Conservation (phyloP, 768 basidiomycete species). For the Kwoniella sp. region DNA sequence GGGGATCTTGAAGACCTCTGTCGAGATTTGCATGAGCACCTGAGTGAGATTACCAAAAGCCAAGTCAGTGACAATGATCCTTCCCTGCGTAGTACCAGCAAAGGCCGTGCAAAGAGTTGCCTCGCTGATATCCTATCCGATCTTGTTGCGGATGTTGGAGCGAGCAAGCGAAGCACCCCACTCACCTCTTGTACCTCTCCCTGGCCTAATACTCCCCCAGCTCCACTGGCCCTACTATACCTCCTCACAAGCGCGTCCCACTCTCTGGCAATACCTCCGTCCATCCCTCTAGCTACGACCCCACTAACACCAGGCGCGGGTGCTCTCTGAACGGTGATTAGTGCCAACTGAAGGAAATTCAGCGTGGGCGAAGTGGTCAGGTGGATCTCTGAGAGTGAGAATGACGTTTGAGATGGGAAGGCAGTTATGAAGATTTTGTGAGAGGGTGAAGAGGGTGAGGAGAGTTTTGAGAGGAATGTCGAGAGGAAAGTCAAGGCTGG, state of each 20-base stretch:
- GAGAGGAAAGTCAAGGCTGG: slow-evolving; percentile 88
- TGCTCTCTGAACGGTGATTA: slow-evolving; percentile 78
- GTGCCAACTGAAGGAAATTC: slow-evolving; percentile 88
- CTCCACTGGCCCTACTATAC: slow-evolving; percentile 73
- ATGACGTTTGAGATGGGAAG: slow-evolving; percentile 34
- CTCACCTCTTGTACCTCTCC: slow-evolving; percentile 51
- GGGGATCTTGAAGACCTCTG: slow-evolving; percentile 81
- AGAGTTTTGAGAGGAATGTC: slow-evolving; percentile 70
- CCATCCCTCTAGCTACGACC: slow-evolving; percentile 71
- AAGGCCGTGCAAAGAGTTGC: too few relatives aligned
- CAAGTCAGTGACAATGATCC: background rate
- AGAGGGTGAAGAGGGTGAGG: slow-evolving; percentile 49
- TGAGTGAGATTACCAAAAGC: background rate
- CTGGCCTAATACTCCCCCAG: slow-evolving; percentile 61
- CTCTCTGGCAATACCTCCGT: slow-evolving; percentile 60
- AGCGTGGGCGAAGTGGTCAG: slow-evolving; percentile 74
- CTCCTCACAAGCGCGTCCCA: slow-evolving; percentile 85
- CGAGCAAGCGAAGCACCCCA: slow-evolving; percentile 7
- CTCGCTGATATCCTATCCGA: background rate
- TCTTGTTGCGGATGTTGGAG: too few relatives aligned
- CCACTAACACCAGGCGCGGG: slow-evolving; percentile 63
- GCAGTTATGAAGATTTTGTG: slow-evolving; percentile 58
- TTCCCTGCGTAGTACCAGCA: background rate
- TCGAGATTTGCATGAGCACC: slow-evolving; percentile 43
- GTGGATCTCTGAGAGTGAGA: slow-evolving; percentile 62